Evolutionary conservation across 23 red algal species (phyloP).

Genomic region (Gracilaria domingensis): DNA sequence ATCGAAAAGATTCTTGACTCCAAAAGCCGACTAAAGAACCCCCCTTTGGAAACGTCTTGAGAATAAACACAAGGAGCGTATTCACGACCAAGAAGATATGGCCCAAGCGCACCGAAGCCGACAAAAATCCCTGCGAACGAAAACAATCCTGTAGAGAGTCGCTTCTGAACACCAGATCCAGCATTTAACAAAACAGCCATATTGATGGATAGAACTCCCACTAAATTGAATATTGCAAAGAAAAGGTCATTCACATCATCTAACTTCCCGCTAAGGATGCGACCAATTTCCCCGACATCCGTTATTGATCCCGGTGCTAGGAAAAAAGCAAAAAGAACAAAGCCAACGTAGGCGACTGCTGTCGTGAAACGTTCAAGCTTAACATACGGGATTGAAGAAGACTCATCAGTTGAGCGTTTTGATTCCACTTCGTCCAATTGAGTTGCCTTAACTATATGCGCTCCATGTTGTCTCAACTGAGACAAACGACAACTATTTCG

Average conservation of each 20-base stretch:
- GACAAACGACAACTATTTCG: neutral
- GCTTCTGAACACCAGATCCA: conserved; percentile 38
- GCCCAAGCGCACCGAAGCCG: conserved; percentile 54
- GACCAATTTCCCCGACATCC: conserved; percentile 34
- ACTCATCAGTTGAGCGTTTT: neutral
- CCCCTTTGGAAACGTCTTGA: conserved; percentile 29
- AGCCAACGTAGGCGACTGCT: conserved; percentile 28
- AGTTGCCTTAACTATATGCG: neutral
- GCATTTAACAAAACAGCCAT: conserved; percentile 55
- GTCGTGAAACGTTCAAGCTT: conserved; percentile 17
- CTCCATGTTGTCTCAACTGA: neutral
- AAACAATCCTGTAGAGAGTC: conserved; percentile 35
- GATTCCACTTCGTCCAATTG: neutral
- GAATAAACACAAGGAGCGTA: conserved; percentile 54
- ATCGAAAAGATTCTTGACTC: conserved; percentile 42
- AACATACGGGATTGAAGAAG: neutral
- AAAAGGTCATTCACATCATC: conserved; percentile 70
- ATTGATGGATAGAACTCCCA: conserved; percentile 45
- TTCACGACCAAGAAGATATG: conserved; percentile 50
- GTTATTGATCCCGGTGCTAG: conserved; percentile 51
- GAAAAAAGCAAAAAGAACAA: conserved; percentile 38
- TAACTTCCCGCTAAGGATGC: conserved; percentile 25
- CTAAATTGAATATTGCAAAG: conserved; percentile 59
- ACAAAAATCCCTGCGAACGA: conserved; percentile 39
- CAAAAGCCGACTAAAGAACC: conserved; percentile 35